Conservation (phyloP, 2,329 filamentous ascomycete genomes). For the Diplodia seriata region DNA sequence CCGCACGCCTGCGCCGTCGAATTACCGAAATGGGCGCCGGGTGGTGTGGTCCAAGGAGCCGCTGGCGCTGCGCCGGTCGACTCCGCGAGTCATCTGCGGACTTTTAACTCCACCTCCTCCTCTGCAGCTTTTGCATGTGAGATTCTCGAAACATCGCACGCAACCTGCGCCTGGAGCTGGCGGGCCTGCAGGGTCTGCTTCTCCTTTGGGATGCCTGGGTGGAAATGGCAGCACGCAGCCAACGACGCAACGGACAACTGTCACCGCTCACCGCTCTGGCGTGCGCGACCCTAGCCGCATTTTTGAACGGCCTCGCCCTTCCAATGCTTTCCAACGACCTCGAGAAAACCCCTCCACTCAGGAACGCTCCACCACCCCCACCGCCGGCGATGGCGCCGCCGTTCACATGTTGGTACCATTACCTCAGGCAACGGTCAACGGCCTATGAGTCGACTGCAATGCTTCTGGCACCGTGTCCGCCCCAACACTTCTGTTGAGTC, state of each 20-base stretch:
- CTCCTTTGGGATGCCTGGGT: background rate
- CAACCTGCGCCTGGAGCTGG: background rate
- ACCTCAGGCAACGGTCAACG: background rate
- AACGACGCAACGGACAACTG: background rate
- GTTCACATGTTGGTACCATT: slow-evolving; percentile 15
- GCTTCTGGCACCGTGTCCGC: slow-evolving; percentile 13
- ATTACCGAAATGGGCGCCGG: slow-evolving; percentile 5
- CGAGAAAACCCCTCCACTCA: slow-evolving; percentile 9
- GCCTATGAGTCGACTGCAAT: slow-evolving; percentile 16
- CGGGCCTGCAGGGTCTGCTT: background rate
- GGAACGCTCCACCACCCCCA: slow-evolving; percentile 25
- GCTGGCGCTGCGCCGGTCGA: slow-evolving; percentile 13
- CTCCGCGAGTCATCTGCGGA: slow-evolving; percentile 25
- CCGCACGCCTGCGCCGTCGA: slow-evolving; percentile 2
- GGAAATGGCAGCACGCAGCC: background rate
- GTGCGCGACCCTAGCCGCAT: background rate
- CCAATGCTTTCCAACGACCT: background rate
- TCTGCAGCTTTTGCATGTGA: slow-evolving; percentile 13
- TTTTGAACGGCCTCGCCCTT: background rate
- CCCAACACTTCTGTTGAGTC: slow-evolving; percentile 15
- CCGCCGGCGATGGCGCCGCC: slow-evolving; percentile 1
- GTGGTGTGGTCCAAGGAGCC: slow-evolving; percentile 8
- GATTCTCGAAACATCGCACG: background rate
- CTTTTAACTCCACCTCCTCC: slow-evolving; percentile 17
- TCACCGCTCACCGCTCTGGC: slow-evolving; percentile 21